phyloP scores from a whole-genome alignment of 768 basidiomycete genomes.

The Infundibulicybe gibba region DNA sequence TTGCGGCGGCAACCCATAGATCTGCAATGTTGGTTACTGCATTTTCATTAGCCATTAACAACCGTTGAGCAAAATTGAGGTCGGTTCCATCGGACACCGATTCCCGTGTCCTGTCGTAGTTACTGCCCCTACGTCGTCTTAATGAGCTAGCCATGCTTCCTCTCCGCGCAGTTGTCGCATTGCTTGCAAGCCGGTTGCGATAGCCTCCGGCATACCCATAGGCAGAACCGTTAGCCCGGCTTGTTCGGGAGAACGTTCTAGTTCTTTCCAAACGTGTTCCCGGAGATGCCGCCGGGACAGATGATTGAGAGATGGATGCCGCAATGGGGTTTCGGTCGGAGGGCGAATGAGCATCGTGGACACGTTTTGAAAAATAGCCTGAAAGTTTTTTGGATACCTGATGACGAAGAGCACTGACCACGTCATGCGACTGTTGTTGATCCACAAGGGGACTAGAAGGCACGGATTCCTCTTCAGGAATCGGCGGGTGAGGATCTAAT shows the following conservation, averaged over 20 bases:
- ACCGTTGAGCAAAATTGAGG: conserved; percentile 83
- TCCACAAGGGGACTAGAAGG: conserved; percentile 45
- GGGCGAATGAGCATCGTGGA: conserved; percentile 33
- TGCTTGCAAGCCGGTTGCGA: conserved; percentile 51
- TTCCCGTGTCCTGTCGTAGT: conserved; percentile 39
- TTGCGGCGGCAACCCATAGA: conserved; percentile 95
- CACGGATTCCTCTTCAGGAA: conserved; percentile 61
- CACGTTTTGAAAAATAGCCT: conserved; percentile 53
- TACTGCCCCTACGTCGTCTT: conserved; percentile 49
- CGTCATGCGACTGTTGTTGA: conserved; percentile 32
- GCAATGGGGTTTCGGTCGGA: conserved; percentile 11
- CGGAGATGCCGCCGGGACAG: conserved; percentile 44
- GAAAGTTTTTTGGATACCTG: conserved; percentile 56
- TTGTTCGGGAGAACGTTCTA: conserved; percentile 51
- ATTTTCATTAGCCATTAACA: conserved; percentile 92
- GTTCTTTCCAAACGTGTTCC: conserved; percentile 38
- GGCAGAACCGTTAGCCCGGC: conserved; percentile 69
- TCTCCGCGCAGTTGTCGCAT: conserved; percentile 36
- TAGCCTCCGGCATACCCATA: conserved; percentile 69
- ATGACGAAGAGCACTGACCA: conserved; percentile 38
- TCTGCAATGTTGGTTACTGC: conserved; percentile 94
- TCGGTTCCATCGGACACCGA: conserved; percentile 37
- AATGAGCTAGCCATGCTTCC: conserved; percentile 54
- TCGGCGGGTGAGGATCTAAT: conserved; percentile 39
- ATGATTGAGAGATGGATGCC: conserved; percentile 30